Percentiles rank a stretch among this genome's conserved stretches.
These are phyloP conservation scores for Leccinum pachyderme DNA, from an alignment of 1,284 basidiomycete genomes.

Conservation along the genomic window DNA sequence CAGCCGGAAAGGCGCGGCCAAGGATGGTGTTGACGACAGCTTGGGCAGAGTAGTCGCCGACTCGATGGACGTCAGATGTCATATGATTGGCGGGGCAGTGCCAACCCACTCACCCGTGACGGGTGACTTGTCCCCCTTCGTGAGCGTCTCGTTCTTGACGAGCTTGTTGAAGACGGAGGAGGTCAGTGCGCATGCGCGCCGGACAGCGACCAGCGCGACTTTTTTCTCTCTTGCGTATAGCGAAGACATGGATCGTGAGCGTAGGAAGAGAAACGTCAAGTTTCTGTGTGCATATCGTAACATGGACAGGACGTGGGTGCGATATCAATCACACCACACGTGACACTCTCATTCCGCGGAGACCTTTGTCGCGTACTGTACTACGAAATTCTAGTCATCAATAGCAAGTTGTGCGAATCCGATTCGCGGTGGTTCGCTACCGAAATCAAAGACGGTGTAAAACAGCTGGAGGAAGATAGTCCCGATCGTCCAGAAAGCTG, in stretches of 20 bases:
- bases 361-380: too few species aligned
- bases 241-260: constrained; percentile 16
- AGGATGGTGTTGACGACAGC: constrained; percentile 86
- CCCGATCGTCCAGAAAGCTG: too few species aligned
- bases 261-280: constrained; percentile 1
- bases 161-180: constrained; percentile 87
- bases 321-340: too few species aligned
- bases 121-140: constrained; percentile 93
- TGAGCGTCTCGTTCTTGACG: constrained; percentile 83
- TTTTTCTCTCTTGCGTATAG: constrained; percentile 54
- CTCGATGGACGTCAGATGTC: constrained; percentile 39
- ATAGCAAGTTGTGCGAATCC: too few species aligned
- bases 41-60: constrained; percentile 90
- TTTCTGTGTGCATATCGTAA: not conserved
- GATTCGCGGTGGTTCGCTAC: too few species aligned
- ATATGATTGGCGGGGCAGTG: too few species aligned
- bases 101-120: constrained; percentile 72
- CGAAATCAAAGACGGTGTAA: too few species aligned
- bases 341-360: too few species aligned
- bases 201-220: constrained; percentile 87
- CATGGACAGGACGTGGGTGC: not conserved
- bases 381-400: too few species aligned
- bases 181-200: constrained; percentile 83
- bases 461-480: too few species aligned
- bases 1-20: constrained; percentile 72